Percentiles rank a stretch among this genome's conserved stretches.
Evolutionary conservation across 192 early-diverging fungal species (phyloP).

Genomic region (Kickxella alabastrina): DNA sequence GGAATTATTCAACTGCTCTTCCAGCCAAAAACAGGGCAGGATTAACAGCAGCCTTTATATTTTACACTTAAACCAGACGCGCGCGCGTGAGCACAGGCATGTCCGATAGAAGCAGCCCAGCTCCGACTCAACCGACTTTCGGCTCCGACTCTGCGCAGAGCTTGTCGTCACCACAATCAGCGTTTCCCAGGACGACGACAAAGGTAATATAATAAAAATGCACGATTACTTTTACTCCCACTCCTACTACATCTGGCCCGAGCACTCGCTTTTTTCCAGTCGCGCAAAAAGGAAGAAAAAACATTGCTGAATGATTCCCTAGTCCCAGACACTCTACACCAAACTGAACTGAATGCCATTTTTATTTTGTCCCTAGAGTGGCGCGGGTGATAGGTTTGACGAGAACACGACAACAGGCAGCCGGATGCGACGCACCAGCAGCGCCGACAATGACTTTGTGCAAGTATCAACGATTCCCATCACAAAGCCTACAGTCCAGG

Average conservation of each 20-base stretch:
- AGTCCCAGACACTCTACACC: conserved; percentile 10
- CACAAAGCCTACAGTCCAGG: background rate
- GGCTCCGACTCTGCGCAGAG: too few relatives aligned
- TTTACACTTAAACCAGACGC: too few relatives aligned
- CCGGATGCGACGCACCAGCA: conserved; percentile 15
- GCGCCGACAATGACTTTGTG: conserved; percentile 19
- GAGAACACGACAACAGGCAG: background rate
- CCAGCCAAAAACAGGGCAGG: too few relatives aligned
- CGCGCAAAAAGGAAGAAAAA: background rate
- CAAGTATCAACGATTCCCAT: conserved; percentile 17
- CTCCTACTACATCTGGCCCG: background rate
- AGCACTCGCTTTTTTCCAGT: too few relatives aligned
- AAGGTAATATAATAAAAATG: conserved; percentile 13
- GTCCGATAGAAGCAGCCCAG: background rate
- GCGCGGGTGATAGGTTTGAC: conserved; percentile 10
- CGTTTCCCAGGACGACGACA: conserved; percentile 22
- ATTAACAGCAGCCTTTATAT: too few relatives aligned
- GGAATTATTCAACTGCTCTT: too few relatives aligned
- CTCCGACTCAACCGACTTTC: too few relatives aligned
- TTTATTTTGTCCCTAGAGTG: conserved; percentile 10
- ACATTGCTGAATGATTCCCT: too few relatives aligned
- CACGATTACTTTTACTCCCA: too few relatives aligned
- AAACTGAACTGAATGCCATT: background rate
- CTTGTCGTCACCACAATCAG: background rate
- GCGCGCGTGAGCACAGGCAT: background rate